These are phyloP conservation scores for Penicillium argentinense DNA, from an alignment of 495 filamentous ascomycete genomes.

Conservation along the genomic window DNA sequence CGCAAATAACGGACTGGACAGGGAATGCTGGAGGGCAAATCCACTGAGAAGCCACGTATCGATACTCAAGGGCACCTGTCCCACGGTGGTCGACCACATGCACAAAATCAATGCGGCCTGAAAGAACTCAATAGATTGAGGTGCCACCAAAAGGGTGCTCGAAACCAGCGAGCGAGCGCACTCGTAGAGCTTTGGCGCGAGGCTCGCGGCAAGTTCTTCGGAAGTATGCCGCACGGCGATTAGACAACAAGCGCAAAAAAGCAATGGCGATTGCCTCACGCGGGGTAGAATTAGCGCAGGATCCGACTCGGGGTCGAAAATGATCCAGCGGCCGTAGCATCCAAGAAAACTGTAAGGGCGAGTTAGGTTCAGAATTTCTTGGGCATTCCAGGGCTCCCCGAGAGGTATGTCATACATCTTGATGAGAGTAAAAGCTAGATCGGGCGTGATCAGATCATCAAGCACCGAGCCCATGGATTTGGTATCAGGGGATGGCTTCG, in stretches of 20 bases:
- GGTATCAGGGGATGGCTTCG: conserved; percentile 24
- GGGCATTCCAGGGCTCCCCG: background rate
- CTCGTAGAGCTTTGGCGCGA: conserved; percentile 41
- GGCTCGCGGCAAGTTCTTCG: conserved; percentile 31
- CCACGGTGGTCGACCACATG: conserved; percentile 51
- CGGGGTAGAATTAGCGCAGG: conserved; percentile 22
- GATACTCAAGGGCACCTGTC: conserved; percentile 45
- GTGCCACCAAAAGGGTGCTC: conserved; percentile 30
- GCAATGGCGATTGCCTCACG: conserved; percentile 36
- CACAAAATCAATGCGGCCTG: conserved; percentile 43
- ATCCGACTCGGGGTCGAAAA: conserved; percentile 30
- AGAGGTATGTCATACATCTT: conserved; percentile 20
- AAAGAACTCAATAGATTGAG: conserved; percentile 46
- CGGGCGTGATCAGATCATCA: conserved; percentile 23
- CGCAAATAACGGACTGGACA: conserved; percentile 38
- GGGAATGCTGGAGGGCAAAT: conserved; percentile 44
- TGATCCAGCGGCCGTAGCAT: conserved; percentile 46
- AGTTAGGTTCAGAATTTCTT: background rate
- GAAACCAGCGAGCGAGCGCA: conserved; percentile 37
- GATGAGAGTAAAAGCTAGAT: conserved; percentile 22
- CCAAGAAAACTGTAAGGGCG: conserved; percentile 17
- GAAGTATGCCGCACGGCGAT: conserved; percentile 47
- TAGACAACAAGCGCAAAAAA: conserved; percentile 43
- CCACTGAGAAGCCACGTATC: conserved; percentile 50
- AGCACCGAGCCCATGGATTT: conserved; percentile 10